Evolutionary conservation across 2,329 filamentous ascomycete genomes (phyloP).

Genomic region (Scedosporium dehoogii): DNA sequence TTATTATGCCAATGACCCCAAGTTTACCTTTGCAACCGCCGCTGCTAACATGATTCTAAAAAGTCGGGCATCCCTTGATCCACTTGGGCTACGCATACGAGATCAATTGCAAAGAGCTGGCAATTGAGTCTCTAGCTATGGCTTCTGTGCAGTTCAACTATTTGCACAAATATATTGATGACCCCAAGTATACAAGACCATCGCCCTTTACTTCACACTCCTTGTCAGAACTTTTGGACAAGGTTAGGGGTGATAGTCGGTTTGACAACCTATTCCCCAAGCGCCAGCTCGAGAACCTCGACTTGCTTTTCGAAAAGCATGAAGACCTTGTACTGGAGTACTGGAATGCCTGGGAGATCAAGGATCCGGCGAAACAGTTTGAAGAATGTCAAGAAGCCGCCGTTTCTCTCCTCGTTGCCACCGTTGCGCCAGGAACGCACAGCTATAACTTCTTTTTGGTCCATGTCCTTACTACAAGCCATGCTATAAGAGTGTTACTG

Average conservation of each 20-base stretch:
- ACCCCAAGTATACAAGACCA: slow-evolving; percentile 58
- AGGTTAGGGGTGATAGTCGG: slow-evolving; percentile 56
- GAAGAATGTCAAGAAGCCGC: slow-evolving; percentile 57
- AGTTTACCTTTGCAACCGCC: slow-evolving; percentile 4
- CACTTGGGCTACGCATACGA: slow-evolving; percentile 93
- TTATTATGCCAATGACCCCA: slow-evolving; percentile 3
- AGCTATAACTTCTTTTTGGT: slow-evolving; percentile 76
- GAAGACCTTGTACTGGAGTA: slow-evolving; percentile 69
- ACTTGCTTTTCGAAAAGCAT: slow-evolving; percentile 56
- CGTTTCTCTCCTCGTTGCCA: slow-evolving; percentile 51
- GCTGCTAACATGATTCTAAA: slow-evolving; percentile 22
- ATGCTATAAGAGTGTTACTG: slow-evolving; percentile 79
- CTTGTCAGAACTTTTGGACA: slow-evolving; percentile 60
- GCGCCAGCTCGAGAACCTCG: slow-evolving; percentile 52
- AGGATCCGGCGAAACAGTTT: slow-evolving; percentile 64
- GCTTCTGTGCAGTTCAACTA: slow-evolving; percentile 48
- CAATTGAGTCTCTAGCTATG: slow-evolving; percentile 77
- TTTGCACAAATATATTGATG: slow-evolving; percentile 60
- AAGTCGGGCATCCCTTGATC: slow-evolving; percentile 80
- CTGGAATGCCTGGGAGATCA: slow-evolving; percentile 79
- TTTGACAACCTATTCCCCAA: slow-evolving; percentile 58
- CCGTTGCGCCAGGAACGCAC: slow-evolving; percentile 45
- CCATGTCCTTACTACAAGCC: slow-evolving; percentile 74
- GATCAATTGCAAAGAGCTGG: slow-evolving; percentile 72
- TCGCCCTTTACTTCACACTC: slow-evolving; percentile 50